Evolutionary conservation across 495 filamentous ascomycete genomes (phyloP), one percentile per base, ranked within the genome.

Genomic region (Neurospora tetraspora): DNA sequence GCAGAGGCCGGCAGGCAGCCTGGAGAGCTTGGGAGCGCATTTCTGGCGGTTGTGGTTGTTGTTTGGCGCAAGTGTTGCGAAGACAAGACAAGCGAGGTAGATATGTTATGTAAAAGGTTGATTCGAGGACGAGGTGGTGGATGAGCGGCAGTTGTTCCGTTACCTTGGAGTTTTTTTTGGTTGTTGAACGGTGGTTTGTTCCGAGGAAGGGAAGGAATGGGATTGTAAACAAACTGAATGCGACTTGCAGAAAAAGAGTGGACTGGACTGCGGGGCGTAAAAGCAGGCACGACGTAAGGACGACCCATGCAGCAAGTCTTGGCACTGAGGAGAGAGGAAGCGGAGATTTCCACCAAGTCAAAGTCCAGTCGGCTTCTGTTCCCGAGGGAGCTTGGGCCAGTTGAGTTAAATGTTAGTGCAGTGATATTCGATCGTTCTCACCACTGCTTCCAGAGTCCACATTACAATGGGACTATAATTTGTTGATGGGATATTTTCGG

Each of bases 21-120:
- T 77, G 79, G 69, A 78, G 73, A 71, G 76, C 75, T 42, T 47
- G 74, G 59, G 79, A 76, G 34, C 74, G 72, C 79, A 81, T 81
- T 39, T 77, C 27, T 12, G 10, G 59, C 11, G 14, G 39, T 40
- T 9, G 70, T 14, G 65, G 36, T 37, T 43, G 43, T 45, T 39
- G 69, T 23, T 23, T 18, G 31, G 39, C 38, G 61, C 68, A 69
- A 53, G 38, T 23, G 34, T 20, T 18, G 16, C 14, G 5, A 42
- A 16, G 14, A 2, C 39, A 16, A 42, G 5, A 6, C 5, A 42
- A 42, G 39, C 39, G 14, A 42, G 39, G 39, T 42, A 6, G 14
- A 42, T 42, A 5, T 42, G 14, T 16, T 42, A 42, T 11, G 10
- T 39, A 4, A 39, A 45, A n/a, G 18, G 42, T n/a, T 53, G 9